phyloP scores from a whole-genome alignment of 2,329 filamentous ascomycete genomes.

The Polychaeton citri region DNA sequence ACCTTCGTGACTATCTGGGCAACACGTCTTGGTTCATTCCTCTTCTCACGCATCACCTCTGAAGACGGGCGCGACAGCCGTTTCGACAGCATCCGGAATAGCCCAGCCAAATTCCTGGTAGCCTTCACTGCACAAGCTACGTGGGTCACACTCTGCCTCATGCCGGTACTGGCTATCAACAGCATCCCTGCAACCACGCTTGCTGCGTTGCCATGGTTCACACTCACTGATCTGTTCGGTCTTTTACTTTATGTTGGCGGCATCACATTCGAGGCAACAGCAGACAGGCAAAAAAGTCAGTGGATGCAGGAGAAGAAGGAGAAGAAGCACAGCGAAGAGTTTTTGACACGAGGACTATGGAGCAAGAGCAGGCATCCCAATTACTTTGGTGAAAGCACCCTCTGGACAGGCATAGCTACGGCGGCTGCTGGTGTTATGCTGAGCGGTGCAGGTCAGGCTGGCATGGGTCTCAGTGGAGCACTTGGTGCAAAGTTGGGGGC shows the following conservation, averaged over 20 bases:
- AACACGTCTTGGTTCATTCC: constrained; percentile 46
- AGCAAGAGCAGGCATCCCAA: constrained; percentile 50
- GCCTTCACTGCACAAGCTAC: constrained; percentile 50
- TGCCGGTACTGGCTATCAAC: constrained; percentile 53
- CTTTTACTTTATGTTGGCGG: constrained; percentile 46
- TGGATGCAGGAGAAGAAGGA: constrained; percentile 49
- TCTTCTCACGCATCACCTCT: constrained; percentile 47
- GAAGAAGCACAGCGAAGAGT: constrained; percentile 55
- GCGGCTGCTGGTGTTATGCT: constrained; percentile 44
- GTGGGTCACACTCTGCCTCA: constrained; percentile 54
- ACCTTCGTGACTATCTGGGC: constrained; percentile 50
- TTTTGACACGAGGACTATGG: constrained; percentile 52
- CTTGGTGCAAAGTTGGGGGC: constrained; percentile 31
- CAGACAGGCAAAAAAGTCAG: constrained; percentile 49
- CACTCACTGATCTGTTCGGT: constrained; percentile 43
- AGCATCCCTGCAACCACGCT: constrained; percentile 42
- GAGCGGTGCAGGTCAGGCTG: constrained; percentile 40
- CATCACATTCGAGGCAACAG: constrained; percentile 46
- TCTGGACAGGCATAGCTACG: constrained; percentile 56
- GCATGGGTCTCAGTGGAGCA: constrained; percentile 41
- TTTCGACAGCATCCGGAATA: constrained; percentile 41
- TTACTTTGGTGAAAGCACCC: constrained; percentile 57
- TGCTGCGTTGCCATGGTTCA: constrained; percentile 35
- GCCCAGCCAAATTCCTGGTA: constrained; percentile 39
- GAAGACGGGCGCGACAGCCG: constrained; percentile 46